These are phyloP conservation scores for Closterium sp. DNA, from an alignment of 139 green algal genomes.

Conservation along the genomic window DNA sequence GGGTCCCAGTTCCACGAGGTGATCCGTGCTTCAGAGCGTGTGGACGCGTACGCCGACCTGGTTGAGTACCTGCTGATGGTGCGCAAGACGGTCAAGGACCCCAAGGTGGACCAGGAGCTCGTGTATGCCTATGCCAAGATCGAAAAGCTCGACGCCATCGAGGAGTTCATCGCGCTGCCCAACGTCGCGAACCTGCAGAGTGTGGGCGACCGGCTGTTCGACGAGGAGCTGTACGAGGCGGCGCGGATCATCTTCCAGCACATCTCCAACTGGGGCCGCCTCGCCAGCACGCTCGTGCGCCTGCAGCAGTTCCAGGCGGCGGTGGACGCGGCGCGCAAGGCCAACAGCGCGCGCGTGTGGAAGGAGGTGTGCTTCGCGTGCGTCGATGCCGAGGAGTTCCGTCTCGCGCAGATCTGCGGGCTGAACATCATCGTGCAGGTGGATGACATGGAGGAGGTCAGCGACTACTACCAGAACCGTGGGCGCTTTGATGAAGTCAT, in stretches of 20 bases:
- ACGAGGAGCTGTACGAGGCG: constrained; percentile 91
- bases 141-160: constrained; percentile 79
- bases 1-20: constrained; percentile 70
- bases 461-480: constrained; percentile 89
- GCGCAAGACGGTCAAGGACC: constrained; percentile 87
- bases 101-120: constrained; percentile 92
- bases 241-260: constrained; percentile 87
- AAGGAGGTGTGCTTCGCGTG: constrained; percentile 99
- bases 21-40: constrained; percentile 57
- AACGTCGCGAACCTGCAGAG: constrained; percentile 75
- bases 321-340: constrained; percentile 95
- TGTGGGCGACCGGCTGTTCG: constrained; percentile 70
- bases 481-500: constrained; percentile 94
- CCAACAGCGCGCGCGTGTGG: constrained; percentile 89
- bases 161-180: constrained; percentile 88
- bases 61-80: constrained; percentile 98
- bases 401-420: constrained; percentile 92
- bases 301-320: constrained; percentile 86
- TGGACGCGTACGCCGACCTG: constrained; percentile 77
- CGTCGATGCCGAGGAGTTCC: constrained; percentile 93
- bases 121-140: constrained; percentile 92
- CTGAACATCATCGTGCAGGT: constrained; percentile 98
- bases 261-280: constrained; percentile 92
- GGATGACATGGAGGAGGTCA: constrained; percentile 94
- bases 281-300: constrained; percentile 87